These are phyloP conservation scores for Phytophthora sp. DNA, from an alignment of 352 stramenopile species.

Conservation along the genomic window DNA sequence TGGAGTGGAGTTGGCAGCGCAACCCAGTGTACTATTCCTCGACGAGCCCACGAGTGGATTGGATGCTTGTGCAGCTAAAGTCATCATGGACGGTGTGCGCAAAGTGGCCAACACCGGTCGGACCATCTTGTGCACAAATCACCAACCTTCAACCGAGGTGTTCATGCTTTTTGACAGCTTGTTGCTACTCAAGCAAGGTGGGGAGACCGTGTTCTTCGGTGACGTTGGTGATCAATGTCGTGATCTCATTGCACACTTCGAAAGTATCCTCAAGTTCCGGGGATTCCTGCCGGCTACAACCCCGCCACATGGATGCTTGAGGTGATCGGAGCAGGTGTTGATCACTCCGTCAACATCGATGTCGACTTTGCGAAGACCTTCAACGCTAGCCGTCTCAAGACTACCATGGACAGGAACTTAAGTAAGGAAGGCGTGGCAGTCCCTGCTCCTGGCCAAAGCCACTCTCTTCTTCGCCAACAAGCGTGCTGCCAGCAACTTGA, in stretches of 20 bases:
- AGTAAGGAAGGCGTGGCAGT: constrained; percentile 23
- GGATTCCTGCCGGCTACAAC: constrained; percentile 62
- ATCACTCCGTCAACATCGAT: constrained; percentile 24
- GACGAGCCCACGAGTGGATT: constrained; percentile 89
- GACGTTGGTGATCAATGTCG: constrained; percentile 26
- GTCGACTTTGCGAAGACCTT: constrained; percentile 41
- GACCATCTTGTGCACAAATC: constrained; percentile 90
- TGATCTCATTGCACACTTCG: constrained; percentile 57
- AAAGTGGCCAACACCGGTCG: constrained; percentile 73
- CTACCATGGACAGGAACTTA: constrained; percentile 29
- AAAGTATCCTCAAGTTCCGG: constrained; percentile 36
- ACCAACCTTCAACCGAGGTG: constrained; percentile 87
- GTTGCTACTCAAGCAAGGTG: constrained; percentile 69
- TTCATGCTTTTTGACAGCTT: constrained; percentile 88
- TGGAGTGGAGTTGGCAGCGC: constrained; percentile 89
- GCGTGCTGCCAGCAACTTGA: constrained; percentile 26
- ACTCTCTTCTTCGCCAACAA: constrained; percentile 42
- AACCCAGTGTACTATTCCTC: constrained; percentile 81
- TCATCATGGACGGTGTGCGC: constrained; percentile 85
- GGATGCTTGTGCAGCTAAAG: constrained; percentile 79
- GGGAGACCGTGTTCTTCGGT: constrained; percentile 54
- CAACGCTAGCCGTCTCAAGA: constrained; percentile 24
- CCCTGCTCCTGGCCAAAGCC: constrained; percentile 7
- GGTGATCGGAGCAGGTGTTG: constrained; percentile 54
- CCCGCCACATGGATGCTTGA: constrained; percentile 86